Conservation (phyloP, 1,139 yeast species). For the Kluyveromyces sp. region DNA sequence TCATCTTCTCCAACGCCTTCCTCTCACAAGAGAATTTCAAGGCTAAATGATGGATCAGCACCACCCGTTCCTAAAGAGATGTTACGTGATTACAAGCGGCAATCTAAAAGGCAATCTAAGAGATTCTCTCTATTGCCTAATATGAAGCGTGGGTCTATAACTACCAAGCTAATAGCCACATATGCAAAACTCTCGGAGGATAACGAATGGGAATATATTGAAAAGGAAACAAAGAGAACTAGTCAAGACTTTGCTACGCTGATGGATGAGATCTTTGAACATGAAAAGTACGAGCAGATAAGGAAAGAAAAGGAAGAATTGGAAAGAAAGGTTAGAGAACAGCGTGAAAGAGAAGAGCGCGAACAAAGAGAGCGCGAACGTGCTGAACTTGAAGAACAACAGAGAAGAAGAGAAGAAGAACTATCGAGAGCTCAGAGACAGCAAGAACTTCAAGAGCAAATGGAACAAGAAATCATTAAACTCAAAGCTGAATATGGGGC, state of each 20-base stretch:
- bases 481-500: constrained; percentile 18
- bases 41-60: constrained; percentile 16
- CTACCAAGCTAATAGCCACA: constrained; percentile 59
- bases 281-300: constrained; percentile 50
- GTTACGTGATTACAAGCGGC: constrained; percentile 25
- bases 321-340: constrained; percentile 37
- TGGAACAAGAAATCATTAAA: constrained; percentile 23
- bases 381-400: constrained; percentile 13
- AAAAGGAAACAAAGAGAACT: constrained; percentile 66
- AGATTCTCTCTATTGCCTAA: constrained; percentile 33
- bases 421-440: constrained; percentile 8
- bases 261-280: constrained; percentile 67
- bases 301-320: constrained; percentile 45
- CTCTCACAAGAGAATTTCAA: constrained; percentile 22
- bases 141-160: constrained; percentile 60
- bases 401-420: constrained; percentile 12
- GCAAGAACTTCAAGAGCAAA: constrained; percentile 16
- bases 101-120: constrained; percentile 28
- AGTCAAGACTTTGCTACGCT: constrained; percentile 70
- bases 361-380: constrained; percentile 34
- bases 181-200: constrained; percentile 65
- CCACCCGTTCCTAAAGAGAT: constrained; percentile 33
- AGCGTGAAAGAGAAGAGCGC: constrained; percentile 43
- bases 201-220: constrained; percentile 62
- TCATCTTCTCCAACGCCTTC: constrained; percentile 27